Base-by-base conservation (phyloP, 2,329 filamentous ascomycete species). In the Seiridium cupressi region DNA sequence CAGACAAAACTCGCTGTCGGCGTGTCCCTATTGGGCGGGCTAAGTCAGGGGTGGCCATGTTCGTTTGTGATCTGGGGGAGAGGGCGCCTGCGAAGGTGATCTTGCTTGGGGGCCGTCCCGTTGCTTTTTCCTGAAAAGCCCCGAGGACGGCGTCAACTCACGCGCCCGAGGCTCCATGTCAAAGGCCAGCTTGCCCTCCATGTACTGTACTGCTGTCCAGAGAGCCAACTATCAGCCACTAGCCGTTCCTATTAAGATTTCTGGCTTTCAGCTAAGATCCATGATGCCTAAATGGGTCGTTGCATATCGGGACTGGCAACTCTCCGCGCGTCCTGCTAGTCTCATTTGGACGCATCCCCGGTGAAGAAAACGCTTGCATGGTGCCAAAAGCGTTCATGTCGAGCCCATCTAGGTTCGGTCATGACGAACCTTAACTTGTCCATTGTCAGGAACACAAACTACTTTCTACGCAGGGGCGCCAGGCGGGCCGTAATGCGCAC, bases 51-150 rank as follows among this genome's bases (percentile, higher is more conserved):
- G 49, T 53, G 32, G 38, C 49, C 49, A 26, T 53, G 32, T 36
- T 38, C 32, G 34, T 34, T 38, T 26, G 10, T 53, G 49, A 53
- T 53, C 32, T 38, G 49, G 49, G 49, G 49, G 18, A 32, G 49
- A n/a, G 34, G 51, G 51, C 51, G 51, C 26, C 51, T 44, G 51
- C 51, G 40, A 55, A 38, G 51, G 8, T 55, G 51, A 55, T 55
- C 51, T 34, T 44, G 18, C 13, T 55, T 42, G 40, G 51, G 26
- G 51, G 51, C 11, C 46, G 26, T 31, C 46, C 7, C 7, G 7
- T 11, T 48, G 8, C 9, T 18, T 48, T 48, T 48, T 48, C 13
- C 38, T 42, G 38, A 13, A 13, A 42, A 42, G 13, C 38, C 13
- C 38, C 38, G 38, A 13, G 7, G 38, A 42, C 13, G 38, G 38